Conservation (phyloP, 768 basidiomycete species). For the Udeniomyces megalosporus region DNA sequence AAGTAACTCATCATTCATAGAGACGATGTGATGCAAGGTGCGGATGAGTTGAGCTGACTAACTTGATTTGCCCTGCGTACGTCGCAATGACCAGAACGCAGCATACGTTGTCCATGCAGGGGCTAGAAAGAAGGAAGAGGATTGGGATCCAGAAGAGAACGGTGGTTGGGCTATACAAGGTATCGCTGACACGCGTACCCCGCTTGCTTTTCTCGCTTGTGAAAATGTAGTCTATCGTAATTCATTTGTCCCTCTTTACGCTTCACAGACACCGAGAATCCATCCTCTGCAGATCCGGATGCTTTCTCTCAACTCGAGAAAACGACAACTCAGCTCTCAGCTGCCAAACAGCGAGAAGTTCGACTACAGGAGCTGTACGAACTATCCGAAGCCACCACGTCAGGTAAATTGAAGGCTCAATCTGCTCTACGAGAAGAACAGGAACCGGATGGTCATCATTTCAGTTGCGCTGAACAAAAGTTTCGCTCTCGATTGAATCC, state of each 20-base stretch:
- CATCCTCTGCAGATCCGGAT: constrained; percentile 45
- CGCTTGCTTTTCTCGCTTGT: not conserved
- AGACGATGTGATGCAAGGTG: not conserved
- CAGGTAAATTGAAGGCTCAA: constrained; percentile 41
- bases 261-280: constrained; percentile 49
- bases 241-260: not conserved
- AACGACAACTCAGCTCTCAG: constrained; percentile 55
- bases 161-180: constrained; percentile 83
- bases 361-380: constrained; percentile 65
- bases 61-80: not conserved
- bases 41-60: too few species aligned
- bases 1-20: too few species aligned
- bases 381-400: constrained; percentile 40
- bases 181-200: constrained; percentile 20
- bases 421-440: too few species aligned
- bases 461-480: not conserved
- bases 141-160: constrained; percentile 93
- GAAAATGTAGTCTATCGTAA: too few species aligned
- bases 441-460: too few species aligned
- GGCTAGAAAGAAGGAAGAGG: constrained; percentile 84
- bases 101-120: constrained; percentile 83
- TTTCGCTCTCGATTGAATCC: not conserved
- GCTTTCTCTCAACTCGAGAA: constrained; percentile 82
- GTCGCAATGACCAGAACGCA: constrained; percentile 50
- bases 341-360: constrained; percentile 57